phyloP scores from a whole-genome alignment of 2,329 filamentous ascomycete species.

The Nothomitra cinnamomea region DNA sequence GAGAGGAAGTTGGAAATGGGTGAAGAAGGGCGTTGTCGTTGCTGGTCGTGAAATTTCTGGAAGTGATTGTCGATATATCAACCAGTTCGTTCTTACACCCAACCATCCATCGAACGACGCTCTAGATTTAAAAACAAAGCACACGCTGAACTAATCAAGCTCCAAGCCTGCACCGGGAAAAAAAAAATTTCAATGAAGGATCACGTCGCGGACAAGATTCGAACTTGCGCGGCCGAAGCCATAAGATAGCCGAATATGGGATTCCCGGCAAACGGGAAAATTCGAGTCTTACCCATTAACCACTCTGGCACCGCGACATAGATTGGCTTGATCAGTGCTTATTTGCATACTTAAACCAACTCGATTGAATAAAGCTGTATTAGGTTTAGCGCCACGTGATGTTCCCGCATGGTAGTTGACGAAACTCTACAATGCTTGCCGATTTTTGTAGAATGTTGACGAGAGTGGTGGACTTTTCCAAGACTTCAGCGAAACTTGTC shows the following conservation, averaged over 20 bases:
- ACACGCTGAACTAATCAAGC: too few relatives aligned
- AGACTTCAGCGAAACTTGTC: too few relatives aligned
- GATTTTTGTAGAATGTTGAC: too few relatives aligned
- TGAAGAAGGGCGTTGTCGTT: not conserved
- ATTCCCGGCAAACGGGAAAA: constrained; percentile 8
- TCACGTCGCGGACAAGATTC: constrained; percentile 10
- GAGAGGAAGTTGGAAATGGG: too few relatives aligned
- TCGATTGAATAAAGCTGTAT: too few relatives aligned
- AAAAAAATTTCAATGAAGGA: not conserved
- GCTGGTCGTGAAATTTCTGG: too few relatives aligned
- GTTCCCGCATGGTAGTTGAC: too few relatives aligned
- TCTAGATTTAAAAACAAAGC: too few relatives aligned
- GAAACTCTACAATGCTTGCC: too few relatives aligned
- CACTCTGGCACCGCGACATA: constrained; percentile 11
- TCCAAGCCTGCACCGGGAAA: too few relatives aligned
- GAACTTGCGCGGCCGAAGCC: constrained; percentile 9
- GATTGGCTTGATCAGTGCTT: not conserved
- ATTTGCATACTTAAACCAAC: not conserved
- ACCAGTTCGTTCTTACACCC: not conserved
- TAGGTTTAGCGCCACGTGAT: too few relatives aligned
- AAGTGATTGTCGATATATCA: not conserved
- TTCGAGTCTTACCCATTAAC: constrained; percentile 14
- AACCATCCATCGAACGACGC: not conserved
- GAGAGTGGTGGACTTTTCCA: too few relatives aligned
- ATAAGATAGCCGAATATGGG: constrained; percentile 7